These are phyloP conservation scores for Ampelomyces quisqualis DNA, from an alignment of 2,329 filamentous ascomycete species.

Conservation along the genomic window DNA sequence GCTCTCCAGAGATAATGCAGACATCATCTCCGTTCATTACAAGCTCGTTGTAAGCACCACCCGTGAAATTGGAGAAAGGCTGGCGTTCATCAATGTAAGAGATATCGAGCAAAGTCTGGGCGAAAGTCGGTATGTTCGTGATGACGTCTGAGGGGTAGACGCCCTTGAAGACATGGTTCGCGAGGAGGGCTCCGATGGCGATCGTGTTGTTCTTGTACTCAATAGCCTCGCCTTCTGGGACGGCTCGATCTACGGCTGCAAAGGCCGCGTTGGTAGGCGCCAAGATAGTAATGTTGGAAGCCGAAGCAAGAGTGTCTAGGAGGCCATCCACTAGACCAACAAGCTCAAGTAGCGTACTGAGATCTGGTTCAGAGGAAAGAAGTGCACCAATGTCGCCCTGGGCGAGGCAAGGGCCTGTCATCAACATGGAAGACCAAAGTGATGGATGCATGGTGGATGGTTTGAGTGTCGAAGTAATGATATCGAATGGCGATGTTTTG, in stretches of 20 bases:
- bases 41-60: slow-evolving; percentile 57
- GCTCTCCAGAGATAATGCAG: slow-evolving; percentile 54
- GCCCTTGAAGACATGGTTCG: slow-evolving; percentile 60
- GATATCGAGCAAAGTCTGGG: slow-evolving; percentile 53
- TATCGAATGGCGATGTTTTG: too few relatives aligned
- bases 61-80: slow-evolving; percentile 58
- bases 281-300: slow-evolving; percentile 57
- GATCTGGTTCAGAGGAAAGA: slow-evolving; percentile 33
- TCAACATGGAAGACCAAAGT: slow-evolving; percentile 16
- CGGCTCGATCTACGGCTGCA: slow-evolving; percentile 22
- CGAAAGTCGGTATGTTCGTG: slow-evolving; percentile 45
- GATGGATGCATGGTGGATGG: slow-evolving; percentile 22
- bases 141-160: slow-evolving; percentile 45
- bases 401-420: slow-evolving; percentile 25
- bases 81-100: slow-evolving; percentile 37
- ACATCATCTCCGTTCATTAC: slow-evolving; percentile 46
- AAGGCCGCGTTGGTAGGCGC: slow-evolving; percentile 58
- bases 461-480: slow-evolving; percentile 2
- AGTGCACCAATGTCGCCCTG: slow-evolving; percentile 37
- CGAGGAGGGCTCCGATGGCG: slow-evolving; percentile 50
- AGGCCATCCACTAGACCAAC: slow-evolving; percentile 44
- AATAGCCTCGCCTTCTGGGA: slow-evolving; percentile 29
- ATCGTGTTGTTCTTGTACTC: slow-evolving; percentile 38
- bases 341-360: slow-evolving; percentile 39
- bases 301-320: slow-evolving; percentile 39